Conservation (phyloP, 441 rosid genomes). For the Geranium incanum region DNA sequence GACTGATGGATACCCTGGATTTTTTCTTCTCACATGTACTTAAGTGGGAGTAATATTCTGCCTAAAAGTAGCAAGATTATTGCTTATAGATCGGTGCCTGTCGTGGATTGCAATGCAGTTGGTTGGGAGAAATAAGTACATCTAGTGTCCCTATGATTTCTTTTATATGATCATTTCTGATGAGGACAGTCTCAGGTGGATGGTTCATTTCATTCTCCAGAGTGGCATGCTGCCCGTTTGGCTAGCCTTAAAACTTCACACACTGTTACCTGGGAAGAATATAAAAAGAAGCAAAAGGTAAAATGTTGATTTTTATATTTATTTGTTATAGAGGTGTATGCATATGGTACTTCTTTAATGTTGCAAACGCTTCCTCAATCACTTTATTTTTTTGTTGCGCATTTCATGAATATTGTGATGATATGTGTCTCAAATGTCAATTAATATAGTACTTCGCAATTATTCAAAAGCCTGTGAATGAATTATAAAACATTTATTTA, state of each 20-base stretch:
- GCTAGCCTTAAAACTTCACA: conserved; percentile 93
- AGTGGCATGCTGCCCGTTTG: conserved; percentile 99
- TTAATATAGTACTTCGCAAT: no score
- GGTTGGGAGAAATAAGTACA: not conserved
- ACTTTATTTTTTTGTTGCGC: no score
- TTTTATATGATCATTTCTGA: conserved; percentile 56
- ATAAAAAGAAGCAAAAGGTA: conserved; percentile 86
- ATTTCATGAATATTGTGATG: no score
- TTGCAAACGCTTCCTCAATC: no score
- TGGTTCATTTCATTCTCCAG: conserved; percentile 99
- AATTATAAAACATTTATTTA: not conserved
- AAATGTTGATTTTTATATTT: not conserved
- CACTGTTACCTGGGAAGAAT: conserved; percentile 92
- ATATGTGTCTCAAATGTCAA: not conserved
- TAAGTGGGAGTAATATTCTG: not conserved
- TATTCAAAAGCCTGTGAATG: no score
- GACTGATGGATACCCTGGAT: not conserved
- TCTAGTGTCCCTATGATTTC: conserved; percentile 13
- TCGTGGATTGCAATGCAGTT: not conserved
- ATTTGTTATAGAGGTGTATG: no score
- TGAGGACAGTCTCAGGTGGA: conserved; percentile 99
- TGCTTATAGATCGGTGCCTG: not conserved
- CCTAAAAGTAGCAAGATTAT: not conserved
- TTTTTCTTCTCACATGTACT: not conserved
- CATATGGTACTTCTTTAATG: not conserved